Evolutionary conservation across 257 asterid genomes (phyloP).

Genomic region (Fraxinus excelsior): DNA sequence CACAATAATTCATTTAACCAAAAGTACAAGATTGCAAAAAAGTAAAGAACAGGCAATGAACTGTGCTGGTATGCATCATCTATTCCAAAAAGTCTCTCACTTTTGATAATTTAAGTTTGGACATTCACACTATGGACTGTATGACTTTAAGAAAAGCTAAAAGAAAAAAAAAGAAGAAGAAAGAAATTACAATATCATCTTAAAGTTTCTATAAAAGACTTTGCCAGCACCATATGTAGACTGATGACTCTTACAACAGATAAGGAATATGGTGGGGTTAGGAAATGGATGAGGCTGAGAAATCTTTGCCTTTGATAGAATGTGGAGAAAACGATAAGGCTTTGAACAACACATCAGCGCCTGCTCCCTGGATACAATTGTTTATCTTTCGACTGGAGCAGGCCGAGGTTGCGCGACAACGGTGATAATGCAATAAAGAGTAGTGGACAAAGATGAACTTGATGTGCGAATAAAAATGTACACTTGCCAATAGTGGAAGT

Average conservation of each 20-base stretch:
- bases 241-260: constrained; percentile 27
- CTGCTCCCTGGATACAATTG: constrained; percentile 42
- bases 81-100: constrained; percentile 41
- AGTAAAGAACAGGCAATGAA: constrained; percentile 30
- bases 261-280: constrained; percentile 28
- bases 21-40: constrained; percentile 27
- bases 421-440: constrained; percentile 14
- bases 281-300: constrained; percentile 25
- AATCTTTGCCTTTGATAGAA: constrained; percentile 17
- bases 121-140: constrained; percentile 60
- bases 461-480: constrained; percentile 72
- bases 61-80: constrained; percentile 53
- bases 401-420: constrained; percentile 73
- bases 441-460: constrained; percentile 10
- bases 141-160: constrained; percentile 30
- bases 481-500: constrained; percentile 50
- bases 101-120: constrained; percentile 35
- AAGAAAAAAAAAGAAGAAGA: constrained; percentile 16
- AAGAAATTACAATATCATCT: constrained; percentile 38
- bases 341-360: constrained; percentile 74
- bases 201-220: constrained; percentile 31
- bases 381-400: constrained; percentile 42
- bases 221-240: constrained; percentile 41
- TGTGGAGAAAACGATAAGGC: constrained; percentile 8
- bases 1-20: constrained; percentile 20